phyloP scores from a whole-genome alignment of 805 yeast species.

The Kazachstania viticola region DNA sequence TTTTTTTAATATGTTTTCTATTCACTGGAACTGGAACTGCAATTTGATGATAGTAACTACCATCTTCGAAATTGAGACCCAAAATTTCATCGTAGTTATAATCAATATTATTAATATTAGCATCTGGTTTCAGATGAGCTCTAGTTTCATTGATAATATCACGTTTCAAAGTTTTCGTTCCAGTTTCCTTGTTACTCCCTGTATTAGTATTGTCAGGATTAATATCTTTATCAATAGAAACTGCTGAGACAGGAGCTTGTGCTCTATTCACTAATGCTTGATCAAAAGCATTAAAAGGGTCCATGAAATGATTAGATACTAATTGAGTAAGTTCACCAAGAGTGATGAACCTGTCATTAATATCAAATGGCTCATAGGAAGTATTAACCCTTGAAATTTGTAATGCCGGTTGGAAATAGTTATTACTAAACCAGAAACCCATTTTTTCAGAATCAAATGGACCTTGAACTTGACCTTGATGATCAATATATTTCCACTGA shows the following conservation, averaged over 20 bases:
- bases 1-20: conserved; percentile 6
- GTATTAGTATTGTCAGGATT: neutral
- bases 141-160: conserved; percentile 1
- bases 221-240: neutral
- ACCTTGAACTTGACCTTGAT: conserved; percentile 65
- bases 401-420: conserved; percentile 48
- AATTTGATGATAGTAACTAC: conserved; percentile 18
- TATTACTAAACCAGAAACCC: conserved; percentile 68
- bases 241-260: neutral
- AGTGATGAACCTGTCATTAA: conserved; percentile 17
- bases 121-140: conserved; percentile 1
- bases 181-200: neutral
- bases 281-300: conserved; percentile 21
- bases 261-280: conserved; percentile 1
- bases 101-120: conserved; percentile 12
- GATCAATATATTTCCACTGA: conserved; percentile 68
- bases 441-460: conserved; percentile 66
- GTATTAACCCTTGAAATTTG: conserved; percentile 39
- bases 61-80: conserved; percentile 13
- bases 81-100: conserved; percentile 20
- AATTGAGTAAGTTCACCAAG: conserved; percentile 15
- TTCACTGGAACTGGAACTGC: conserved; percentile 19
- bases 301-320: conserved; percentile 16
- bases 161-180: too few species aligned
- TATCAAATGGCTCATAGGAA: conserved; percentile 19